These are phyloP conservation scores for Cymodocea nodosa DNA, from an alignment of 116 monocot genomes.

Conservation along the genomic window DNA sequence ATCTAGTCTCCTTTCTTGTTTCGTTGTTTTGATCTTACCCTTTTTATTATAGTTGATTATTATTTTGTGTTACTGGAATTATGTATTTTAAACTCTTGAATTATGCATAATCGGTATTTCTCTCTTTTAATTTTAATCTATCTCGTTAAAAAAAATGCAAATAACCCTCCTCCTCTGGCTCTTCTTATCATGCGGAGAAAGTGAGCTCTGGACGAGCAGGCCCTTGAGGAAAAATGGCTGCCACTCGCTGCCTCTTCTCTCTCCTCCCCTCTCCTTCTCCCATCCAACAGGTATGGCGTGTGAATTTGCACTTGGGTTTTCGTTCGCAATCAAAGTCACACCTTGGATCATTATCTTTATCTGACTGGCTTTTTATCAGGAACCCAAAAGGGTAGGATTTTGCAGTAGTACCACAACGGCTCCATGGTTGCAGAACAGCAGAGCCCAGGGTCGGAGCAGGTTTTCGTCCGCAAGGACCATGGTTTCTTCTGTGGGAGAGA, in stretches of 20 bases:
- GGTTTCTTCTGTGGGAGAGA: conserved; percentile 4
- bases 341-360: too few species aligned
- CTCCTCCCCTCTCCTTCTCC: neutral
- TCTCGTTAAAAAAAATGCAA: too few species aligned
- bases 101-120: too few species aligned
- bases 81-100: too few species aligned
- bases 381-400: neutral
- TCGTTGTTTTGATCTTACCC: too few species aligned
- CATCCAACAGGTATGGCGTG: neutral
- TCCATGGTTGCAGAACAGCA: neutral
- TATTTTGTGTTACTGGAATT: too few species aligned
- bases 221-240: neutral
- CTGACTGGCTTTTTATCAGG: neutral
- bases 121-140: too few species aligned
- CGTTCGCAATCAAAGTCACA: neutral
- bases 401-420: neutral
- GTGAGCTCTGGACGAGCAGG: neutral
- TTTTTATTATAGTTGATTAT: too few species aligned
- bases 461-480: neutral
- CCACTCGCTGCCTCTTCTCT: neutral
- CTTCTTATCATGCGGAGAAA: neutral
- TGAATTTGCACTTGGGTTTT: too few species aligned
- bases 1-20: too few species aligned
- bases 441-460: too few species aligned
- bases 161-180: too few species aligned